Base-by-base conservation (phyloP, 176 grass and related monocot species). In the Oryza glumipatula region DNA sequence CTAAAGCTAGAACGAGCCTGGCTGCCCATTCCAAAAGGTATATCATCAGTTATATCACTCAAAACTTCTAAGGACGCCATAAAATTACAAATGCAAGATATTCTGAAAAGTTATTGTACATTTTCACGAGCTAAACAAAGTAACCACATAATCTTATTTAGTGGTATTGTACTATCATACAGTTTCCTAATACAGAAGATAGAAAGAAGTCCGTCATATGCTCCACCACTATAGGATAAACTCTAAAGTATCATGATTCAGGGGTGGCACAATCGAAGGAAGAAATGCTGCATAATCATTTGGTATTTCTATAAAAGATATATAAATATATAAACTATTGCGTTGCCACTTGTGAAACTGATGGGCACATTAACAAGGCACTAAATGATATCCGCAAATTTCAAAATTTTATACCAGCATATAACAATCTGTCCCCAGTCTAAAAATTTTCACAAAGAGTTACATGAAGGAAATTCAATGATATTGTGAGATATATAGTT, bases 1-100 rank as follows among this genome's bases (percentile, higher is more conserved):
- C 96, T 86, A 99, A 92, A 92, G 96, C 93, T 83, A 99, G 83
- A 90, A 99, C 91, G 65, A 99, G 88, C 96, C 96, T 99, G 91
- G 91, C 96, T 99, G 93, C 88, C 96, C 93, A 92, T 82, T 90
- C 36, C 28, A 92, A 92, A 80, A 63, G 56, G 92, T 86, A 76
- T 44, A 32, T 84, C 66, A 94, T 88, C 38, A 96, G 79, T 67
- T 78, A 88, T 52, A 45, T 61, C 36, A 69, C 58, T 63, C n/a
- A 10, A 10, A 63, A 63, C 58, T 75, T 82, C 39, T 66, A 77
- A 36, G 1, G 23, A 56, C 13, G 65, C 6, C 33, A 63, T 12
- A 24, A 69, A 49, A 74, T 58, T 51, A 48, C 12, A 65, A 73
- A 7, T 68, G 69, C 4, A 87, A 74, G 28, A 12, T 66, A 32